Evolutionary conservation across 768 basidiomycete genomes (phyloP), one percentile per base, ranked within the genome.

Genomic region (Trametes sanguinea): DNA sequence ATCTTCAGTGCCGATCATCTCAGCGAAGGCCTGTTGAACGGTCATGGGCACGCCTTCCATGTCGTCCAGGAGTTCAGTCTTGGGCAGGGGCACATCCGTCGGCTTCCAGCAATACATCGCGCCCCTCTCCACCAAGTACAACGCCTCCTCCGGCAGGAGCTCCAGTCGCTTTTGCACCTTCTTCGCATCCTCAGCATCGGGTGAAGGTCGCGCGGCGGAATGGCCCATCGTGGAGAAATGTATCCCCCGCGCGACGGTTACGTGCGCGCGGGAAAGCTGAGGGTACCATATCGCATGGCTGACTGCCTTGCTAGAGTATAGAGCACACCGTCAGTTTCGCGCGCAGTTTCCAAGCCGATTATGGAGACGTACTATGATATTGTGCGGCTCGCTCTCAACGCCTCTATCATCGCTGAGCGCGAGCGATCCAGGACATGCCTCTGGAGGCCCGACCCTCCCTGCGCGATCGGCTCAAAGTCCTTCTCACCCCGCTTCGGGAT

Each of bases 401-500:
- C 88, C 33, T 88, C 85, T 59, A 96, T 88, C 89, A 98, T 93
- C 2, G 96, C 97, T 51, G 82, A 77, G 57, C 96, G 77, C 48
- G 93, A 84, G 33, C 87, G 82, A 57, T 92, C 87, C 22, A 98
- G 81, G 62, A 92, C 84, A 75, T 93, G 89, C 30, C 85, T 75
- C 70, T 98, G 97, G 11, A 93, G 77, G 11, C 83, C 85, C 10
- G 92, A 88, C 6, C 89, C 90, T 8, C 77, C 78, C 22, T 80
- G 78, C 54, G 77, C 69, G 66, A 80, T 79, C 1, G 97, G 97
- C 72, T 98, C 96, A 66, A 94, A 98, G 65, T 98, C 95, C 72
- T 99, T 98, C 75, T 98, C 97, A 2, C 97, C 97, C 30, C 97
- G 85, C 74, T 92, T 95, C 6, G 97, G 97, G 53, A 99, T 95